These are phyloP conservation scores for Trichosanthes cucumerina DNA, from an alignment of 306 rosid genomes.

Conservation along the genomic window DNA sequence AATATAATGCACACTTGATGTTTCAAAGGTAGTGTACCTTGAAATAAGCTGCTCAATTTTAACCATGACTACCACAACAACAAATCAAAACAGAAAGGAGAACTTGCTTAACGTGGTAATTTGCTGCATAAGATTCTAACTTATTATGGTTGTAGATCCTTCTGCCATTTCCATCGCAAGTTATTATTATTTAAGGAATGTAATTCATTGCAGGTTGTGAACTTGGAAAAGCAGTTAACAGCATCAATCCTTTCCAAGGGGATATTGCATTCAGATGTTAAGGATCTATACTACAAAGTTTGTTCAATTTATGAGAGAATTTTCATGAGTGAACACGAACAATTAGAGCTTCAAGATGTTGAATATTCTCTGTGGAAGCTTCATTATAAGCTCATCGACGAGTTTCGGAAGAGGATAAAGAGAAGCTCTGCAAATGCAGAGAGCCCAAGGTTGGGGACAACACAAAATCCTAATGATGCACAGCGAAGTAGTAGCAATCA, in stretches of 20 bases:
- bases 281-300: conserved; percentile 51
- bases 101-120: not conserved
- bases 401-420: conserved; percentile 73
- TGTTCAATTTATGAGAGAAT: conserved; percentile 55
- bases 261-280: conserved; percentile 46
- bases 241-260: conserved; percentile 63
- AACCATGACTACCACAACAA: not conserved
- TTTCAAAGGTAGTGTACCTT: not conserved
- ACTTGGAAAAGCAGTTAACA: conserved; percentile 59
- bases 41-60: not conserved
- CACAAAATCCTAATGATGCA: conserved; percentile 15
- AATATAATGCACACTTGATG: not conserved
- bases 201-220: conserved; percentile 40
- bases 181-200: not conserved
- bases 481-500: conserved; percentile 23
- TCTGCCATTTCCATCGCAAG: not conserved
- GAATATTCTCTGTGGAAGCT: conserved; percentile 95
- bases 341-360: conserved; percentile 67
- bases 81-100: conserved; percentile 6
- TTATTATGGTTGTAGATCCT: not conserved
- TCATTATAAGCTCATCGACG: conserved; percentile 87
- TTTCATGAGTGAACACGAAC: conserved; percentile 32
- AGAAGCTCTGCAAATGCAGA: conserved; percentile 38
- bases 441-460: conserved; percentile 18
- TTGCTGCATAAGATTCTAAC: not conserved